Conservation (phyloP, 768 basidiomycete species). For the Pholiota conissans region DNA sequence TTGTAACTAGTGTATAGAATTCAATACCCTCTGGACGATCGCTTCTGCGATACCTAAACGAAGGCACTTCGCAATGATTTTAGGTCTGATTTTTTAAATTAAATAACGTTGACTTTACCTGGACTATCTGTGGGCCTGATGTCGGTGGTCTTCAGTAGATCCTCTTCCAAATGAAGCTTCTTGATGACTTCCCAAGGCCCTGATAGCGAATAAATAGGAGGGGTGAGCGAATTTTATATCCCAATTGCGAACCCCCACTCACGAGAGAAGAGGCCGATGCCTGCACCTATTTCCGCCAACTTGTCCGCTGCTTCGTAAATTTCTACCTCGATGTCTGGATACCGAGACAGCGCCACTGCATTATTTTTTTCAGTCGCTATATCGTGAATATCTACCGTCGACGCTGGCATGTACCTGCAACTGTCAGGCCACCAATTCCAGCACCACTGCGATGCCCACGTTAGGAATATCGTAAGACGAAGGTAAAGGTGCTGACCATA, state of each 20-base stretch:
- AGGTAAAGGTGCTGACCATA: conserved; percentile 42
- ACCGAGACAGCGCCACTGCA: conserved; percentile 43
- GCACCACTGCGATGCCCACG: conserved; percentile 39
- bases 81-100: not conserved
- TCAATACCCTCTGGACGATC: conserved; percentile 56
- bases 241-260: conserved; percentile 13
- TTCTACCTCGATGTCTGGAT: conserved; percentile 54
- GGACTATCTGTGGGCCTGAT: conserved; percentile 37
- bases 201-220: conserved; percentile 18
- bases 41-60: conserved; percentile 60
- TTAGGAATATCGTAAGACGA: conserved; percentile 15
- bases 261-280: conserved; percentile 57
- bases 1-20: conserved; percentile 53
- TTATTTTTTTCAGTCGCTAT: conserved; percentile 10
- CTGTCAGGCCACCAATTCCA: conserved; percentile 50
- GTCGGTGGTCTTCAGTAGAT: conserved; percentile 39
- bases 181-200: conserved; percentile 51
- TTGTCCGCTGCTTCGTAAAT: conserved; percentile 53
- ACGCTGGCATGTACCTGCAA: conserved; percentile 32
- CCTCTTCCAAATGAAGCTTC: conserved; percentile 46
- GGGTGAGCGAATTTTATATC: not conserved
- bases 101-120: conserved; percentile 25
- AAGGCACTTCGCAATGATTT: conserved; percentile 37
- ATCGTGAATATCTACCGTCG: not conserved
- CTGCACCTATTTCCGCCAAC: conserved; percentile 60